Base-by-base conservation (phyloP, 2,329 filamentous ascomycete genomes). In the Stachybotrys elegans region DNA sequence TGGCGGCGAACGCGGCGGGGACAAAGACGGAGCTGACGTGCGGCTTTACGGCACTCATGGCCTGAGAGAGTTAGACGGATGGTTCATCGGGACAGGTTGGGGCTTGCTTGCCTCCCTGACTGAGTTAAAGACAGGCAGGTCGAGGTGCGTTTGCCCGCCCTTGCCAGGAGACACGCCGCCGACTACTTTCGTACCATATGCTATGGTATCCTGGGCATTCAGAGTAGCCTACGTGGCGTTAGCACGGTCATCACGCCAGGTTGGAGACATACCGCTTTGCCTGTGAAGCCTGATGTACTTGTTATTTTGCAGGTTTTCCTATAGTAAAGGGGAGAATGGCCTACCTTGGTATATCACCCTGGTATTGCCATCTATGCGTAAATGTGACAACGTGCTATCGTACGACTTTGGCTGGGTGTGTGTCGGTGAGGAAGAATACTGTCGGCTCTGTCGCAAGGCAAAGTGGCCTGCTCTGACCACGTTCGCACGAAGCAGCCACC, bases 21-120 rank as follows among this genome's bases (percentile, higher is more conserved):
- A 88, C 84, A 49, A 86, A 88, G n/a, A 88, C 83, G 2, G 82
- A 81, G 8, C 81, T 86, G 9, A 83, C 84, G 60, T 87, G 78
- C 1, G 84, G 84, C 5, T 61, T 59, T 6, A 66, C 56, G 3
- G 53, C 17, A 2, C 51, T 25, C 51, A 67, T 58, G 1, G 66
- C 64, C 65, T 68, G 20, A 1, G 17, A 25, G 5, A 17, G 31
- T 29, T 22, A 38, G 16, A 7, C 21, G n/a, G 21, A 20, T 7
- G 12, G 6, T 17, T 13, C 11, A 16, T 4, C 34, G 19, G 32
- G 12, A 5, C 16, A 5, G 19, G 34, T 17, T 36, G 4, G 17
- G 14, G 9, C 9, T 14, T 11, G 11, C 40, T 21, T 44, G 65
- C 63, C 54, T 67, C 55, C 29, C 31, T 43, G 2, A 67, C 63